phyloP scores from a whole-genome alignment of 1,139 yeast species.

The Debaryomyces udenii region DNA sequence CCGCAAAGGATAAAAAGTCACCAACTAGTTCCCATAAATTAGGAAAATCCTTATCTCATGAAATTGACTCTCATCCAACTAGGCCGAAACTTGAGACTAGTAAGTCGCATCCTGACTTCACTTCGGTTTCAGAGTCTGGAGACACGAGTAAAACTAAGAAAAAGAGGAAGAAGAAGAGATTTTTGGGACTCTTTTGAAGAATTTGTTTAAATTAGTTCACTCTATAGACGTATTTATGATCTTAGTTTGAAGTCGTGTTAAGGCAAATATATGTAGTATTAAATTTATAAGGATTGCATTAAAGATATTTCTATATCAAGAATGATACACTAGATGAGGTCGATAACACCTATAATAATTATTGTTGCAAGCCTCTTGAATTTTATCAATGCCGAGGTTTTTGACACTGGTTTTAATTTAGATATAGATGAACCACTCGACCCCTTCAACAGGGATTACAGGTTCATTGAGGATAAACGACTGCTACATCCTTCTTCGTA shows the following conservation, averaged over 20 bases:
- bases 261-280: no score
- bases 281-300: not conserved
- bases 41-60: constrained; percentile 35
- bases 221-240: not conserved
- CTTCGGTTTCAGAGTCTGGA: constrained; percentile 10
- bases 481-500: not conserved
- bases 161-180: constrained; percentile 33
- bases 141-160: constrained; percentile 19
- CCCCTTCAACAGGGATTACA: constrained; percentile 5
- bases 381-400: constrained; percentile 9
- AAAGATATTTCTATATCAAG: not conserved
- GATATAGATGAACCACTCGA: constrained; percentile 17
- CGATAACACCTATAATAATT: not conserved
- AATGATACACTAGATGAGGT: constrained; percentile 5
- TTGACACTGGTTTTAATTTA: constrained; percentile 15
- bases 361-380: not conserved
- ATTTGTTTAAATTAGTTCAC: not conserved
- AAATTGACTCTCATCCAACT: constrained; percentile 26
- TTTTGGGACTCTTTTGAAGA: constrained; percentile 39
- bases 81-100: constrained; percentile 40
- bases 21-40: constrained; percentile 18
- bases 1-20: constrained; percentile 12
- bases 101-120: constrained; percentile 46
- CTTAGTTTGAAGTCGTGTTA: not conserved
- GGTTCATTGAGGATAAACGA: constrained; percentile 2